Evolutionary conservation across 495 filamentous ascomycete genomes (phyloP).

Genomic region (Xylaria flabelliformis): DNA sequence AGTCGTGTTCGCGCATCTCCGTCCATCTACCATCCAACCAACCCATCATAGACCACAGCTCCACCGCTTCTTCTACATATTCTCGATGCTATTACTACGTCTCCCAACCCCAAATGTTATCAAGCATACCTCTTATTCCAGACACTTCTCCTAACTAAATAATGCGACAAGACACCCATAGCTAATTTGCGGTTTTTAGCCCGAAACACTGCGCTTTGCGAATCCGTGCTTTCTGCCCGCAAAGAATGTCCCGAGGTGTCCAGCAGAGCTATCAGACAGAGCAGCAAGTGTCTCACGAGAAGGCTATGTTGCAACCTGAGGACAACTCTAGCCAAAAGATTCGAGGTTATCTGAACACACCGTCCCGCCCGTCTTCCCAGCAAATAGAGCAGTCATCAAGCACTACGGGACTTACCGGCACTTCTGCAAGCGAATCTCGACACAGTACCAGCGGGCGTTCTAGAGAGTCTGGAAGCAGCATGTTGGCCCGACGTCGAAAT

Average conservation of each 20-base stretch:
- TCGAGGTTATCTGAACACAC: conserved; percentile 63
- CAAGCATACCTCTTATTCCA: neutral
- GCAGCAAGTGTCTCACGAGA: conserved; percentile 55
- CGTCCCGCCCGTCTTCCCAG: conserved; percentile 73
- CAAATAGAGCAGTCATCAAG: conserved; percentile 67
- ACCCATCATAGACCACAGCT: neutral
- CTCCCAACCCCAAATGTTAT: neutral
- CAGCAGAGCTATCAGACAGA: conserved; percentile 45
- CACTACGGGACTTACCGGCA: conserved; percentile 68
- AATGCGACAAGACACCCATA: neutral
- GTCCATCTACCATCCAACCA: neutral
- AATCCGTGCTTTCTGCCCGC: conserved; percentile 23
- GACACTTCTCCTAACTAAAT: neutral
- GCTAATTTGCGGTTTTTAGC: conserved; percentile 23
- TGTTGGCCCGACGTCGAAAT: conserved; percentile 70
- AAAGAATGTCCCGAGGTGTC: conserved; percentile 48
- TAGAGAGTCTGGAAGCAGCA: conserved; percentile 71
- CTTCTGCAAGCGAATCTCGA: conserved; percentile 64
- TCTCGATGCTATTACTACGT: neutral
- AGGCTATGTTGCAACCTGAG: conserved; percentile 50
- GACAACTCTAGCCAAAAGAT: conserved; percentile 56
- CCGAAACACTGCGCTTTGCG: conserved; percentile 26
- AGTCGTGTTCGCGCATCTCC: conserved; percentile 7
- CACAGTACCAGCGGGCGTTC: conserved; percentile 66
- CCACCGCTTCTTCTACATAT: conserved; percentile 3